Evolutionary conservation across 2,329 filamentous ascomycete species (phyloP), one percentile per base, ranked within the genome.

Genomic region (Paecilomyces niveus): DNA sequence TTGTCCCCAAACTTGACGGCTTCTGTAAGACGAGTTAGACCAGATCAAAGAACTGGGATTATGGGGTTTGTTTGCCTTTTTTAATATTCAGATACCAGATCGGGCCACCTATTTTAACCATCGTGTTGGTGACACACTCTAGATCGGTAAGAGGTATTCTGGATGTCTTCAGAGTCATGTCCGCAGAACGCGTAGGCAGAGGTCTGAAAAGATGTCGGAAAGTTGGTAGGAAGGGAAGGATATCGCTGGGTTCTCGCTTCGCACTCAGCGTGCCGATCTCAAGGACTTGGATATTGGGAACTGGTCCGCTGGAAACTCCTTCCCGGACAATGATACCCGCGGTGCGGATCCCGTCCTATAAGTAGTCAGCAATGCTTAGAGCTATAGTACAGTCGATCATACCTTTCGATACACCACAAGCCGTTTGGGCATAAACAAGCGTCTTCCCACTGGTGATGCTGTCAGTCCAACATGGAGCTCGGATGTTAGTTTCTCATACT

Each of bases 321-420:
- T 96, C 91, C 21, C 86, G 83, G 11, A 93, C 79, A 15, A 97
- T 78, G 58, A 97, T 85, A 13, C 92, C 93, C 1, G 88, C 87
- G 0, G 90, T 92, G 53, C 92, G 86, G 54, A 93, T 83, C 31
- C 92, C 91, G 55, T 96, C 88, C 80, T 89, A 64, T 13, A 39
- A 35, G 50, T 45, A 56, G 60, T 71, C 51, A 76, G 65, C 58
- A 55, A 32, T 53, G 8, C 26, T 35, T 45, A 26, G 7, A 15
- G 6, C 5, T 18, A n/a, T 29, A 57, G 33, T 9, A 22, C 26
- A 35, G 4, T 18, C 15, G 9, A 22, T 59, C 63, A 59, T 71
- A 81, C 79, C 74, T 81, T 84, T 71, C 88, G 90, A 75, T 92
- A 96, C 0, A 97, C 88, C 6, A 97, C 81, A 11, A 99, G 74